Evolutionary conservation across 345 rosid genomes (phyloP), one percentile per base, ranked within the genome.

Genomic region (Hibiscus syriacus): DNA sequence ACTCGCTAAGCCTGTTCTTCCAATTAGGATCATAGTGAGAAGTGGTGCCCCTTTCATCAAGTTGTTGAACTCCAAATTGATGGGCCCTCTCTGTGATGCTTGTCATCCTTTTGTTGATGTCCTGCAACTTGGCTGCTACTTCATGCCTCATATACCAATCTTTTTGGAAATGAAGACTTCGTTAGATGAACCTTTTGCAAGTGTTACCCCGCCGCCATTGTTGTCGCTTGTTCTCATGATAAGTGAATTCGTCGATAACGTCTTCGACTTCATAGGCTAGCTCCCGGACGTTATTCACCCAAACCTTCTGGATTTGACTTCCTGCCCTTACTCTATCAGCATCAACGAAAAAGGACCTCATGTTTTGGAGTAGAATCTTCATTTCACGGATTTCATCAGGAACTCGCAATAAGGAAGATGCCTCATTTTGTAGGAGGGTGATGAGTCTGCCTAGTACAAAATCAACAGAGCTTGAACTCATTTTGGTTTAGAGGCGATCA

Each of bases 91-190:
- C n/a, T n/a, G n/a, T n/a, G n/a, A n/a, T n/a, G n/a, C n/a, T n/a
- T n/a, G n/a, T n/a, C n/a, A n/a, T n/a, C n/a, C n/a, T n/a, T n/a
- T n/a, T n/a, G n/a, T n/a, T n/a, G n/a, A n/a, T n/a, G n/a, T n/a
- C n/a, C n/a, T n/a, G 36, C 36, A 32, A 5, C 72, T 72, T 73
- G 14, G 70, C 38, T 14, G 70, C 83, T 17, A 74, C 72, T 3
- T 52, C 9, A 60, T 61, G 86, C 48, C 56, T 79, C 16, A 58
- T 36, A 73, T 62, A 77, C 60, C 70, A 64, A 20, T 70, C 55
- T 49, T 8, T 65, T 0, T 83, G 86, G 36, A 73, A 65, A 55
- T 17, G 58, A 52, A 77, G 2, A 0, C 25, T 32, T 60, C 55
- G 3, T 43, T 43, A 6, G 48, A 43, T 0, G 17, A 43, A 43